Evolutionary conservation across 768 basidiomycete species (phyloP).

Genomic region (Lactarius hengduanensis): DNA sequence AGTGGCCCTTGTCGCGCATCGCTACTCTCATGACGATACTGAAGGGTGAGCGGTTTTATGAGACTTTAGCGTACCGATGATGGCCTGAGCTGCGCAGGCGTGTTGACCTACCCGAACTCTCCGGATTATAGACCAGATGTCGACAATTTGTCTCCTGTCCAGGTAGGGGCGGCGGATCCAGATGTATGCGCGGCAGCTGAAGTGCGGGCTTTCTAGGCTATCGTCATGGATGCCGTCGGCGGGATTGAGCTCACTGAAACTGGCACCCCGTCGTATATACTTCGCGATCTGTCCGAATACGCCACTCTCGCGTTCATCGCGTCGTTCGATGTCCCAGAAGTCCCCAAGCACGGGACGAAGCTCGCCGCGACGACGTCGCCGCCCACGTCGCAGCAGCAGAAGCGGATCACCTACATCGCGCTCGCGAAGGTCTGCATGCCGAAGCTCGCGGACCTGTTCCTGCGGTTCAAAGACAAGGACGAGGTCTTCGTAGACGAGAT

Average conservation of each 20-base stretch:
- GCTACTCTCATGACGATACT: constrained; percentile 72
- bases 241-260: constrained; percentile 61
- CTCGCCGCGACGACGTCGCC: constrained; percentile 30
- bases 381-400: constrained; percentile 47
- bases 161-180: constrained; percentile 45
- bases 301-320: constrained; percentile 84
- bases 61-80: neutral
- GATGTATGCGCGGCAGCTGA: constrained; percentile 39
- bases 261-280: constrained; percentile 68
- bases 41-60: constrained; percentile 49
- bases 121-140: constrained; percentile 89
- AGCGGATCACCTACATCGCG: constrained; percentile 84
- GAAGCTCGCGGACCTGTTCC: constrained; percentile 71
- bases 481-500: constrained; percentile 81
- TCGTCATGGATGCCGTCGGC: constrained; percentile 69
- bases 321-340: constrained; percentile 56
- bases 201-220: constrained; percentile 43
- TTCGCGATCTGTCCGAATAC: constrained; percentile 84
- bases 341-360: constrained; percentile 19
- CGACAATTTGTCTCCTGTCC: constrained; percentile 75
- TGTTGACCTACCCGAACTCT: constrained; percentile 76
- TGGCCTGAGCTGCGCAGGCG: constrained; percentile 41
- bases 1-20: constrained; percentile 68
- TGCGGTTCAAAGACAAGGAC: constrained; percentile 55
- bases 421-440: constrained; percentile 90